Percentiles rank a stretch among this genome's conserved stretches.
phyloP scores from a whole-genome alignment of 371 early-diverging fungal species.

The Phascolomyces articulosus region DNA sequence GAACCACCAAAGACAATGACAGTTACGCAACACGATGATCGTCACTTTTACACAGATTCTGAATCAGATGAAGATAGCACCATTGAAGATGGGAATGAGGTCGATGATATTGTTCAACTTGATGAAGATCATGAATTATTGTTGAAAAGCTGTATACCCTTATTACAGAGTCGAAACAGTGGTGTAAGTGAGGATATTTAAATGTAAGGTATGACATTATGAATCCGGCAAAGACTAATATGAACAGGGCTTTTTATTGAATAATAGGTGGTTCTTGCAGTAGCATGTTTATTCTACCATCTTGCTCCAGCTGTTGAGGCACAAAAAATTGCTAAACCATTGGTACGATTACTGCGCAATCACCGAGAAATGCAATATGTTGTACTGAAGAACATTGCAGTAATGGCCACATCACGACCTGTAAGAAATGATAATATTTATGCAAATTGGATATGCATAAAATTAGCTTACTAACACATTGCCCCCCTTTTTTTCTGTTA shows the following conservation, averaged over 20 bases:
- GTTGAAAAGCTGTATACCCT: conserved; percentile 69
- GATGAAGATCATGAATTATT: conserved; percentile 82
- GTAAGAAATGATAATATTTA: no score
- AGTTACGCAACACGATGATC: conserved; percentile 9
- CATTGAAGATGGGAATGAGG: conserved; percentile 24
- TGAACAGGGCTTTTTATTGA: background rate
- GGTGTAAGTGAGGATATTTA: conserved; percentile 63
- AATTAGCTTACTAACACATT: background rate
- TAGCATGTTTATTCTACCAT: conserved; percentile 73
- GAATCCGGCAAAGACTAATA: background rate
- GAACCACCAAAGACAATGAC: conserved; percentile 28
- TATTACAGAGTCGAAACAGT: conserved; percentile 87
- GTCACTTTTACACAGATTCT: conserved; percentile 49
- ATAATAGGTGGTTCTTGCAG: conserved; percentile 77
- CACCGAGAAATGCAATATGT: conserved; percentile 81
- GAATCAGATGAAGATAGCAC: conserved; percentile 28
- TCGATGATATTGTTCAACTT: conserved; percentile 38
- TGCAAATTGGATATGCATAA: background rate
- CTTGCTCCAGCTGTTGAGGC: conserved; percentile 71
- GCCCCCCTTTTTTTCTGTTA: conserved; percentile 16
- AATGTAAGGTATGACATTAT: no score
- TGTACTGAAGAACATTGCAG: conserved; percentile 77
- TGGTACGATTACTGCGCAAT: conserved; percentile 76
- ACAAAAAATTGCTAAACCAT: conserved; percentile 67
- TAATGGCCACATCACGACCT: conserved; percentile 74